Evolutionary conservation across 2,329 filamentous ascomycete species (phyloP), one percentile per base, ranked within the genome.

Genomic region (Aspergillus costaricaensis): DNA sequence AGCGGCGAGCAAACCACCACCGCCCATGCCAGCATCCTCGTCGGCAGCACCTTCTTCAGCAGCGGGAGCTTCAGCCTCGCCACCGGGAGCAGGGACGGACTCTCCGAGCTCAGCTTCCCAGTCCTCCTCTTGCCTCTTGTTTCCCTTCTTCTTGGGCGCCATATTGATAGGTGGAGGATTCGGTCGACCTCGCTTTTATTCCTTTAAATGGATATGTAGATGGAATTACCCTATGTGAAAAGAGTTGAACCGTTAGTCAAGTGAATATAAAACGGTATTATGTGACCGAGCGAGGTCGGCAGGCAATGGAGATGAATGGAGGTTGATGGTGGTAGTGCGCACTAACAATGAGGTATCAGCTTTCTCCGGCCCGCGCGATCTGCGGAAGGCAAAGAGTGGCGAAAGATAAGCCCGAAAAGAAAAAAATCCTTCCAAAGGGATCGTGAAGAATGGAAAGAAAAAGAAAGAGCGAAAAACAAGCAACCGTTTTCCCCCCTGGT

Each of bases 51-150:
- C 80, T 53, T 75, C 76, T 15, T 36, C 32, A 36, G 32, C 32
- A 38, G 58, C 51, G 14, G 80, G 80, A 39, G 83, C 77, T 51
- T 74, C 74, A 47, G 76, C 74, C 61, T 81, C 79, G 61, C 79
- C 76, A 55, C 76, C 69, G 47, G 74, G 72, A 43, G 79, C 78
- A 62, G 85, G 80, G 55, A 83, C 82, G 62, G 83, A 82, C 81
- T 97, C 94, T 72, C 92, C 93, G 58, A 97, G 83, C 65, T 96
- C 92, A 58, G 91, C 88, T 78, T 98, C 95, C 94, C 94, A 97
- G 83, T 97, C 92, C 73, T 96, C 91, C 74, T 91, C 86, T 74
- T 83, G 86, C 76, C 87, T 88, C 84, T 94, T 96, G 80, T 88
- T 90, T 76, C 89, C 90, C 86, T 96, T 97, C 85, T 95, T 96